phyloP scores from a whole-genome alignment of 208 protist genomes.

The Trypanosoma avium region DNA sequence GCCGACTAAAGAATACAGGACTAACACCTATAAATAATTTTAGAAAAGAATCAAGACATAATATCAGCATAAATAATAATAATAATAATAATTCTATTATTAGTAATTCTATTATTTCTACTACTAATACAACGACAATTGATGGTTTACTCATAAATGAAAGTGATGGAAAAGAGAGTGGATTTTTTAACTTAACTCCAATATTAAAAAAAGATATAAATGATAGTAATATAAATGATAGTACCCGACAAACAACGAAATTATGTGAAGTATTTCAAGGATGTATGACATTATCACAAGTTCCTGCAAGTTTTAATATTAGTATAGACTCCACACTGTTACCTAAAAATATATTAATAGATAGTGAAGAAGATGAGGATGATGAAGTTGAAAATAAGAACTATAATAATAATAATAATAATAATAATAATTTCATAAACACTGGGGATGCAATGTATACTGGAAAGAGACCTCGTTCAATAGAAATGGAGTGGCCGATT shows the following conservation, averaged over 20 bases:
- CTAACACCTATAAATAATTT: conserved; percentile 29
- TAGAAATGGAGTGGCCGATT: too few relatives aligned
- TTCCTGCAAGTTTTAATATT: neutral
- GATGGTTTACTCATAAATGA: too few relatives aligned
- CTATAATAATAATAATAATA: too few relatives aligned
- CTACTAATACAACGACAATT: neutral
- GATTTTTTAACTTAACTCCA: too few relatives aligned
- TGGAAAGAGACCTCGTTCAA: neutral
- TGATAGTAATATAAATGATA: neutral
- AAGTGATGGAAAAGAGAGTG: too few relatives aligned
- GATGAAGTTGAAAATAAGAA: conserved; percentile 3
- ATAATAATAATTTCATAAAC: too few relatives aligned
- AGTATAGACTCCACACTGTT: conserved; percentile 7
- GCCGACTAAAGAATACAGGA: conserved; percentile 16
- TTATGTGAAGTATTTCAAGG: conserved; percentile 18
- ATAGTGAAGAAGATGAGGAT: conserved; percentile 49
- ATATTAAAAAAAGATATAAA: too few relatives aligned
- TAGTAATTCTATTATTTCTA: neutral
- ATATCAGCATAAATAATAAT: neutral
- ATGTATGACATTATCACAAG: neutral
- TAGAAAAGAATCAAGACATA: neutral
- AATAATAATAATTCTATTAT: neutral
- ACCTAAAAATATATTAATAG: conserved; percentile 28
- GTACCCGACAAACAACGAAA: neutral
- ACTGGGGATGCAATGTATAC: neutral